Conservation (phyloP, 1,139 yeast genomes). For the Pichia sp. region DNA sequence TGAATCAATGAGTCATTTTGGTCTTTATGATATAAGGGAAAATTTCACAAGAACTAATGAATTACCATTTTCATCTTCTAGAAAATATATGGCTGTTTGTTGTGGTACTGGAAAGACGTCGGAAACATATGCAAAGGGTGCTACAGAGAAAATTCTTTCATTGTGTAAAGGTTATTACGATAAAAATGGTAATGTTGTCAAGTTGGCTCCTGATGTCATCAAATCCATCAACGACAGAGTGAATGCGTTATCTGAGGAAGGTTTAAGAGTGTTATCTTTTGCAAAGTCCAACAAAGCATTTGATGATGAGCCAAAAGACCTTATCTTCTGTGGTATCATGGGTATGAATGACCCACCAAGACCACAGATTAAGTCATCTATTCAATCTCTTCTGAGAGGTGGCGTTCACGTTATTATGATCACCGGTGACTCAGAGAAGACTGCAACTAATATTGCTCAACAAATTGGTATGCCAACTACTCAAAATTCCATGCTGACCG, state of each 20-base stretch:
- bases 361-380: constrained; percentile 66
- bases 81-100: constrained; percentile 87
- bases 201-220: constrained; percentile 45
- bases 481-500: constrained; percentile 64
- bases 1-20: constrained; percentile 66
- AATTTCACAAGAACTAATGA: constrained; percentile 56
- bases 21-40: constrained; percentile 61
- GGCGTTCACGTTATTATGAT: constrained; percentile 97
- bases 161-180: constrained; percentile 55
- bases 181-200: constrained; percentile 46
- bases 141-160: constrained; percentile 66
- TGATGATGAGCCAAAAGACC: constrained; percentile 42
- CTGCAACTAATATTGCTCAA: constrained; percentile 86
- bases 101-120: constrained; percentile 43
- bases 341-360: constrained; percentile 99
- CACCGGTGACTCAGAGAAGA: constrained; percentile 91
- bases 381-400: constrained; percentile 71
- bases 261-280: constrained; percentile 79
- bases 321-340: constrained; percentile 73
- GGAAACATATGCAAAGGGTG: constrained; percentile 80
- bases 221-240: constrained; percentile 48
- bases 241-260: constrained; percentile 65
- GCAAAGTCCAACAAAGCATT: constrained; percentile 45
- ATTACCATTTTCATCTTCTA: constrained; percentile 73
- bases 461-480: constrained; percentile 88